Percentiles rank a stretch among this genome's conserved stretches.
phyloP scores from a whole-genome alignment of 2,329 filamentous ascomycete genomes.

The Hymenoscyphus albidus region DNA sequence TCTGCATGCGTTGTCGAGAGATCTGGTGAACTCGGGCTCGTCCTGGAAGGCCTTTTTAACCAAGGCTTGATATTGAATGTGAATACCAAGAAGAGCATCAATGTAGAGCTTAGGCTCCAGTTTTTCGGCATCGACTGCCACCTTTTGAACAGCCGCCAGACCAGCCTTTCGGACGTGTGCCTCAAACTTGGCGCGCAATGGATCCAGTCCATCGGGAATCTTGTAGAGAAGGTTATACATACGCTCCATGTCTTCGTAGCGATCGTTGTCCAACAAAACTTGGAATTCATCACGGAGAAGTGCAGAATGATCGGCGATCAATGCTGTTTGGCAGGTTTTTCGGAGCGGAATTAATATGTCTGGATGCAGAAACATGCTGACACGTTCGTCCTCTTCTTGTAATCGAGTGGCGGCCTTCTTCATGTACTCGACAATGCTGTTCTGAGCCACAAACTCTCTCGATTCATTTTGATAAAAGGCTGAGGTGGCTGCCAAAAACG shows the following conservation, averaged over 20 bases:
- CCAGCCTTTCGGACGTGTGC: conserved; percentile 89
- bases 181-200: conserved; percentile 82
- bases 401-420: conserved; percentile 93
- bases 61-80: conserved; percentile 86
- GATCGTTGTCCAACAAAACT: conserved; percentile 85
- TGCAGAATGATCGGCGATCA: conserved; percentile 82
- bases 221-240: conserved; percentile 92
- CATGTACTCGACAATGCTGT: conserved; percentile 99
- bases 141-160: conserved; percentile 82
- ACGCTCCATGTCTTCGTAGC: conserved; percentile 88
- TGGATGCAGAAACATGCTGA: conserved; percentile 83
- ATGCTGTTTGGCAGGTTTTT: conserved; percentile 79
- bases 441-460: conserved; percentile 90
- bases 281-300: conserved; percentile 96
- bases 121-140: conserved; percentile 80
- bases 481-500: conserved; percentile 81
- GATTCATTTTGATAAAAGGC: conserved; percentile 90
- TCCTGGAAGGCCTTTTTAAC: conserved; percentile 92
- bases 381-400: conserved; percentile 90
- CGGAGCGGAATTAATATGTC: conserved; percentile 85
- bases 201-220: conserved; percentile 88
- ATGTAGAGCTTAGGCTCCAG: conserved; percentile 97
- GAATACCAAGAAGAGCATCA: conserved; percentile 88
- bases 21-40: conserved; percentile 94
- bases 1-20: conserved; percentile 91